Evolutionary conservation across 495 filamentous ascomycete species (phyloP).

Genomic region (Hyaloscypha bicolor): DNA sequence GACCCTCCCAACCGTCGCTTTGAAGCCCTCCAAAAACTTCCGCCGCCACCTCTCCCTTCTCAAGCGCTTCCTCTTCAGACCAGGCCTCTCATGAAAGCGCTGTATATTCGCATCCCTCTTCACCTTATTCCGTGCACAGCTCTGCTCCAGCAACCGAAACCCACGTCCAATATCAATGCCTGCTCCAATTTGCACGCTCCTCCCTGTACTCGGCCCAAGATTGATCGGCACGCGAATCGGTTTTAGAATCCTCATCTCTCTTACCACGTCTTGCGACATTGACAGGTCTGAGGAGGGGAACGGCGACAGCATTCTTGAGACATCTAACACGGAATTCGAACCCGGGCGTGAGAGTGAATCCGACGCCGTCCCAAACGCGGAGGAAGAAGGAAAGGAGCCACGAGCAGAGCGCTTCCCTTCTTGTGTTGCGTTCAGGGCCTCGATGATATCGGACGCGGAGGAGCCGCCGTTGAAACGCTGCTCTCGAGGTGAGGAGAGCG

Average conservation of each 20-base stretch:
- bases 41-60: conserved; percentile 64
- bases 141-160: conserved; percentile 50
- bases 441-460: conserved; percentile 13
- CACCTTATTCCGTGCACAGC: conserved; percentile 56
- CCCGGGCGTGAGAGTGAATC: too few relatives aligned
- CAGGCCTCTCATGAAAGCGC: conserved; percentile 69
- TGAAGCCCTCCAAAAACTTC: conserved; percentile 68
- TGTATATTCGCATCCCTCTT: conserved; percentile 51
- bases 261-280: neutral
- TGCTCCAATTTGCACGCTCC: conserved; percentile 54
- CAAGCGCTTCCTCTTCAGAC: conserved; percentile 74
- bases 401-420: neutral
- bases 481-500: neutral
- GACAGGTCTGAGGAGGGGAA: neutral
- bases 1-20: conserved; percentile 57
- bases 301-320: neutral
- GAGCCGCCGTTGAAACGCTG: conserved; percentile 3
- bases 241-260: neutral
- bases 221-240: conserved; percentile 38
- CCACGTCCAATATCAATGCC: conserved; percentile 56
- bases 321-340: neutral
- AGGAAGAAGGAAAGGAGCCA: too few relatives aligned
- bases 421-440: conserved; percentile 6
- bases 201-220: conserved; percentile 56
- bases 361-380: too few relatives aligned